A percentile compares a stretch with the other conserved stretches of the same genome.
phyloP scores from a whole-genome alignment of 306 rosid species.

The Prosopis cineraria region DNA sequence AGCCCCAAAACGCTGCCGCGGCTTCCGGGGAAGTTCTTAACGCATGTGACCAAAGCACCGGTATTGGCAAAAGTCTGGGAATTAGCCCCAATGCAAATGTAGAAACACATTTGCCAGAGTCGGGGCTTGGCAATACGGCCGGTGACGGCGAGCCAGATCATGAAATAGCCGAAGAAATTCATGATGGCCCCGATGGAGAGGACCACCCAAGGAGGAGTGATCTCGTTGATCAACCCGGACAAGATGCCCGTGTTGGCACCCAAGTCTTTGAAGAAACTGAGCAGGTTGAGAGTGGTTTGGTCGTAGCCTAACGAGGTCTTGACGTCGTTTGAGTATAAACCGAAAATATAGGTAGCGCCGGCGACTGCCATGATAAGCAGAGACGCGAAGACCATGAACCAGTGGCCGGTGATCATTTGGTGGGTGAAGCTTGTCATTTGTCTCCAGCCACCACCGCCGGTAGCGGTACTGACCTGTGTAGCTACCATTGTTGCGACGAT shows the following conservation, averaged over 20 bases:
- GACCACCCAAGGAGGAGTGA: conserved; percentile 61
- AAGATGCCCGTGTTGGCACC: conserved; percentile 65
- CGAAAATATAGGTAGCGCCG: conserved; percentile 71
- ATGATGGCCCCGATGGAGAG: conserved; percentile 56
- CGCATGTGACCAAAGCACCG: conserved; percentile 62
- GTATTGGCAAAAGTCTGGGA: conserved; percentile 68
- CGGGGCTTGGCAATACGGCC: conserved; percentile 43
- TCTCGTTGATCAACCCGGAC: conserved; percentile 65
- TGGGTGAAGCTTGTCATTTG: conserved; percentile 24
- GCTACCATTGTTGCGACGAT: conserved; percentile 29
- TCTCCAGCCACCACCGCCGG: neutral
- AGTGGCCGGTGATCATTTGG: conserved; percentile 55
- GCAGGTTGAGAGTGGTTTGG: conserved; percentile 71
- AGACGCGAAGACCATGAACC: conserved; percentile 77
- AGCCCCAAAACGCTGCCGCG: conserved; percentile 74
- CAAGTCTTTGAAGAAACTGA: conserved; percentile 80
- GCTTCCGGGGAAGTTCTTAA: conserved; percentile 63
- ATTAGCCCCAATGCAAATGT: conserved; percentile 65
- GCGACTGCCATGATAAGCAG: conserved; percentile 60
- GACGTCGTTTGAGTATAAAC: conserved; percentile 62
- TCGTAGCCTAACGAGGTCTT: conserved; percentile 66
- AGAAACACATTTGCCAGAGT: conserved; percentile 77
- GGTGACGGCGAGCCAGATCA: conserved; percentile 76
- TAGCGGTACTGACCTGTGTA: neutral
- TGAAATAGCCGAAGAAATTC: conserved; percentile 78